These are phyloP conservation scores for Pleurotus salmoneostramineus DNA, from an alignment of 768 basidiomycete species.

Conservation along the genomic window DNA sequence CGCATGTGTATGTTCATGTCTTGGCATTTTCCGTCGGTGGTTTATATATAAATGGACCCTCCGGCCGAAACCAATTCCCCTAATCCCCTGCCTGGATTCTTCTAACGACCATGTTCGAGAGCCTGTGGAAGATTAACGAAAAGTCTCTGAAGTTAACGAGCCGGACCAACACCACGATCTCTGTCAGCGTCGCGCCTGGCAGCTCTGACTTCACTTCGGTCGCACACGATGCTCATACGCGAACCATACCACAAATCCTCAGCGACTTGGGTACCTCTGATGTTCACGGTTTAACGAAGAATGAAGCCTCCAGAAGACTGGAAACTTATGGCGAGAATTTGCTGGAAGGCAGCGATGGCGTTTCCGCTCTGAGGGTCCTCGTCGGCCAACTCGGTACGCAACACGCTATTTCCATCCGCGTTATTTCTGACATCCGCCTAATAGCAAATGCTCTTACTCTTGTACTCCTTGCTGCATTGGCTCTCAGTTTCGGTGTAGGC, in stretches of 20 bases:
- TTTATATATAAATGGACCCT: constrained; percentile 2
- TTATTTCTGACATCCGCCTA: not conserved
- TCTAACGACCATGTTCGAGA: constrained; percentile 4
- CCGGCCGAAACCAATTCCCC: not conserved
- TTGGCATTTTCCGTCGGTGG: constrained; percentile 5
- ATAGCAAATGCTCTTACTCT: constrained; percentile 4
- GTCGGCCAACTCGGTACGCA: constrained; percentile 2
- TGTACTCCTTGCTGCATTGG: constrained; percentile 2
- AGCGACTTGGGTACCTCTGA: constrained; percentile 4
- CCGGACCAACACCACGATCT: constrained; percentile 5
- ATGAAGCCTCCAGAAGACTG: constrained; percentile 1
- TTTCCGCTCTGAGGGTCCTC: constrained; percentile 1
- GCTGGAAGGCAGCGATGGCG: constrained; percentile 1
- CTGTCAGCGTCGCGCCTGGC: not conserved
- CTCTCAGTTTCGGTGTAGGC: not conserved
- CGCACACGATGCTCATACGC: constrained; percentile 1
- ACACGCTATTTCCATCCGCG: not conserved
- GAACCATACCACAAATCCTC: constrained; percentile 1
- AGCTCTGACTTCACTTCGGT: constrained; percentile 4
- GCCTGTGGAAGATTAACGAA: constrained; percentile 6
- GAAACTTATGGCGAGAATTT: constrained; percentile 4
- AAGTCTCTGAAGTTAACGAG: constrained; percentile 3
- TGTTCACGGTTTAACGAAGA: constrained; percentile 8
- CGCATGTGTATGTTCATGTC: not conserved
- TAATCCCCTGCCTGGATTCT: not conserved